A percentile compares a stretch with the other conserved stretches of the same genome.
These are phyloP conservation scores for Boletus coccyginus DNA, from an alignment of 768 basidiomycete genomes.

Conservation along the genomic window DNA sequence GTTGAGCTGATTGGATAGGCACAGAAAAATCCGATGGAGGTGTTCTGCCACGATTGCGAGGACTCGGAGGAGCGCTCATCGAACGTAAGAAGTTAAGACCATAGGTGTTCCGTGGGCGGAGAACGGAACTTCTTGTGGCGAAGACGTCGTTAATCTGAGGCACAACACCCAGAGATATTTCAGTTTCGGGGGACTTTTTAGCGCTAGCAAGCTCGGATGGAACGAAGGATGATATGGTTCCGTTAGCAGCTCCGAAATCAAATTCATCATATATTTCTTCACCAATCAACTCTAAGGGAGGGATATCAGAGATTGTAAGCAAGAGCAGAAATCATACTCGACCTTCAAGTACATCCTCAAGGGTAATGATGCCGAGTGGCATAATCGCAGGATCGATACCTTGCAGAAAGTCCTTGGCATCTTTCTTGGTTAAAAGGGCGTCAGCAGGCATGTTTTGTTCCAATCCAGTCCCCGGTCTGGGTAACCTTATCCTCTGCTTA, in stretches of 20 bases:
- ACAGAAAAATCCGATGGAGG: slow-evolving; percentile 2
- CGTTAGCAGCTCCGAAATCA: slow-evolving; percentile 72
- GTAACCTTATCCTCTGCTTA: slow-evolving; percentile 28
- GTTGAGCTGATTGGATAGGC: slow-evolving; percentile 3
- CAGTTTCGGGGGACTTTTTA: slow-evolving; percentile 30
- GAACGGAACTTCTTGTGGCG: slow-evolving; percentile 24
- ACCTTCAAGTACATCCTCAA: slow-evolving; percentile 93
- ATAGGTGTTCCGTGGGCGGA: slow-evolving; percentile 44
- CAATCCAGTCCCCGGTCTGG: slow-evolving; percentile 39
- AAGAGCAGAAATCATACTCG: neutral
- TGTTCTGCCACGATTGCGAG: slow-evolving; percentile 29
- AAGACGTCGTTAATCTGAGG: slow-evolving; percentile 5
- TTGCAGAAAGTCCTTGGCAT: slow-evolving; percentile 82
- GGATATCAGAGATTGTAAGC: neutral
- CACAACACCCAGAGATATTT: slow-evolving; percentile 7
- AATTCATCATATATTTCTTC: slow-evolving; percentile 94
- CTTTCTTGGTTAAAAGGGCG: slow-evolving; percentile 73
- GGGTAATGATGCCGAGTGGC: slow-evolving; percentile 88
- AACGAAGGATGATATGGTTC: slow-evolving; percentile 45
- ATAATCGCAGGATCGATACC: slow-evolving; percentile 77
- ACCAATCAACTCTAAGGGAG: slow-evolving; percentile 74
- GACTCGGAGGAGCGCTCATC: slow-evolving; percentile 57
- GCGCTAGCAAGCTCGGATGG: slow-evolving; percentile 31
- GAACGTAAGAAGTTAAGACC: slow-evolving; percentile 52
- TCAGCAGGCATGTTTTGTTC: slow-evolving; percentile 91